Base-by-base conservation (phyloP, 2,329 filamentous ascomycete genomes). In the Botrytis fabae region DNA sequence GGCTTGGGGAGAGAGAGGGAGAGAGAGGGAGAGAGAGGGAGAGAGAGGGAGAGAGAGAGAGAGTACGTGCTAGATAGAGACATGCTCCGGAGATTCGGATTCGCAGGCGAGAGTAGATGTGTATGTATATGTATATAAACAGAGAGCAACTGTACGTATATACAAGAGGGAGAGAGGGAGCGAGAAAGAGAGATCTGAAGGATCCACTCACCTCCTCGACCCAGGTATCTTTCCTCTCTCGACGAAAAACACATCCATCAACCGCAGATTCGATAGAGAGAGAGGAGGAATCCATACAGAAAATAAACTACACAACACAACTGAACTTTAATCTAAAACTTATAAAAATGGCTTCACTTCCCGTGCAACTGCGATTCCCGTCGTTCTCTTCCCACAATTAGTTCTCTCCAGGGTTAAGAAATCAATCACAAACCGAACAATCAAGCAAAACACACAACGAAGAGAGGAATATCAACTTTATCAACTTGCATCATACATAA, bases 401-500 rank as follows among this genome's bases (percentile, higher is more conserved):
- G 2, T 12, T 16, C 32, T 32, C 32, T 32, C 32, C 32, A 32
- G 32, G 32, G 32, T 32, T 2, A 32, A 32, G 32, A 32, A 32
- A 32, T 32, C 32, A 32, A 32, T 32, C 32, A 32, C 2, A 32
- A 32, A 3, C 9, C 12, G 18, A 18, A 44, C 38, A 64, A 16
- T 20, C 25, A 42, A 28, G 10, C 65, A 42, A 68, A 68, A 68
- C 65, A 57, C 35, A 68, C 48, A 68, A 68, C 65, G 65, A 68
- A 57, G 16, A 65, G 20, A 57, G n/a, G 7, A 44, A 42, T 32
- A 68, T 42, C 42, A n/a, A 46, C 42, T 48, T 48, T 65, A 9
- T 57, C 60, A 65, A 38, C 63, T 57, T 57, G 65, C 65, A 68
- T 68, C 48, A 68, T 57, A 68, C 35, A 68, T 42, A 68, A 68